phyloP scores from a whole-genome alignment of 164 flowering plant species.

The Magnolia sinica region DNA sequence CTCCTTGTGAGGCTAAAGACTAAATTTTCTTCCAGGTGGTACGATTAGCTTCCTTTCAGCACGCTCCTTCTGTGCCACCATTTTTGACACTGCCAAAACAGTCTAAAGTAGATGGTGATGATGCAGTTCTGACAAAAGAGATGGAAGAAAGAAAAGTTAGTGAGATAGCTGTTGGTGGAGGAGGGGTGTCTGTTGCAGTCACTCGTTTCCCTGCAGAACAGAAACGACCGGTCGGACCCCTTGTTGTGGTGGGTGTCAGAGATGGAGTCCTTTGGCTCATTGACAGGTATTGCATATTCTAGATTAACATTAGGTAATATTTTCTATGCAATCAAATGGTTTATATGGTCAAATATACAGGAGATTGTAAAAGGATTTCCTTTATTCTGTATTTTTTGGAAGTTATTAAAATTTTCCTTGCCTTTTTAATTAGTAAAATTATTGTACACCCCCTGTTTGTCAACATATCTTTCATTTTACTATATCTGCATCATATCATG shows the following conservation, averaged over 20 bases:
- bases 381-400: not conserved
- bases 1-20: not conserved
- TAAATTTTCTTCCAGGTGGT: conserved; percentile 57
- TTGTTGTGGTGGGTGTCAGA: conserved; percentile 85
- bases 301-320: not conserved
- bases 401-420: no score
- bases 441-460: no score
- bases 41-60: conserved; percentile 94
- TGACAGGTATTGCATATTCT: conserved; percentile 56
- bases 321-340: not conserved
- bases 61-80: conserved; percentile 95
- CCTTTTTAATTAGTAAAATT: no score
- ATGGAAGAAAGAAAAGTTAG: conserved; percentile 66
- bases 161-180: conserved; percentile 99
- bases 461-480: no score
- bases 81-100: conserved; percentile 78
- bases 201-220: conserved; percentile 98
- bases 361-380: not conserved
- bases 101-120: conserved; percentile 71
- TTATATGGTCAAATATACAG: not conserved
- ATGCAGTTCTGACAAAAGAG: conserved; percentile 53
- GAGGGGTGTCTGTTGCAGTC: conserved; percentile 94
- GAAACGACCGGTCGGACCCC: conserved; percentile 95
- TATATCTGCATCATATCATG: no score
- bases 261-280: conserved; percentile 98